Conservation (phyloP, 768 basidiomycete genomes). For the Lyophyllum semitale region DNA sequence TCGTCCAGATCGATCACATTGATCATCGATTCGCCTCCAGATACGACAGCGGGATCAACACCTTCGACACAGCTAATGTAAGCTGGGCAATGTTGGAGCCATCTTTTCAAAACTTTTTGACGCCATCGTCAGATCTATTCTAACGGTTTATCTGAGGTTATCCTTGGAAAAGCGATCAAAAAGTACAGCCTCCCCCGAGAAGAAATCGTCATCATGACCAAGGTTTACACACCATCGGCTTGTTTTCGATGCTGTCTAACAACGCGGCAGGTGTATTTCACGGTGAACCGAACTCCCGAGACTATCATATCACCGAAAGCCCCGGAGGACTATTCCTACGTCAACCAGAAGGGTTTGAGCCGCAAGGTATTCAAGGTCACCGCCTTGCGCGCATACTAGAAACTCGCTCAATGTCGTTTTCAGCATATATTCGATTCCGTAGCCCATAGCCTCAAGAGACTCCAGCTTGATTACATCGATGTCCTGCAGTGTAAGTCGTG, state of each 20-base stretch:
- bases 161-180: constrained; percentile 75
- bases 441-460: constrained; percentile 59
- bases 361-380: constrained; percentile 20
- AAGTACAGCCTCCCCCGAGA: constrained; percentile 67
- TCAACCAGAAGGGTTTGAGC: constrained; percentile 52
- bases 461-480: constrained; percentile 79
- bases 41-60: constrained; percentile 63
- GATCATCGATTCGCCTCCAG: constrained; percentile 20
- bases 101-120: background rate
- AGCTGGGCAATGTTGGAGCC: background rate
- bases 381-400: background rate
- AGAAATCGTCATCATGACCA: constrained; percentile 78
- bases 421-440: constrained; percentile 76
- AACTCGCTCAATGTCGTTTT: background rate
- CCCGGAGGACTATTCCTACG: constrained; percentile 28
- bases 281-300: background rate
- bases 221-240: constrained; percentile 34
- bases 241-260: background rate
- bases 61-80: constrained; percentile 55
- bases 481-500: constrained; percentile 63
- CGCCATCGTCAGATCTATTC: constrained; percentile 51
- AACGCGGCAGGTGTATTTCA: background rate
- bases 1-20: too few relatives aligned
- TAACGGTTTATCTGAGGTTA: constrained; percentile 63
- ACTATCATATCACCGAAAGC: background rate